Evolutionary conservation across 2,329 filamentous ascomycete species (phyloP).

Genomic region (Cordyceps sp.): DNA sequence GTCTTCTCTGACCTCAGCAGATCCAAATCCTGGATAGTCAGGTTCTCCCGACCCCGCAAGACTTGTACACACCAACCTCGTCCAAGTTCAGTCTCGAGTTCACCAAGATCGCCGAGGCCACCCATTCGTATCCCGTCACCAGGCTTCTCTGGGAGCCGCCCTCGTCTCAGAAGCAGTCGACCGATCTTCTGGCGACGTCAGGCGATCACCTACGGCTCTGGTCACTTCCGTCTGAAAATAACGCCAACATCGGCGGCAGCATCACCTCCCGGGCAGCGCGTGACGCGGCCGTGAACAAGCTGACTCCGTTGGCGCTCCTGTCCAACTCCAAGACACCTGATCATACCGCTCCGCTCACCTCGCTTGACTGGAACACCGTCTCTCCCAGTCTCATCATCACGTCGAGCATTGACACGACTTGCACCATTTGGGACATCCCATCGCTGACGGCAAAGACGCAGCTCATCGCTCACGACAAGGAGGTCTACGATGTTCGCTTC

Average conservation of each 20-base stretch:
- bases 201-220: conserved; percentile 87
- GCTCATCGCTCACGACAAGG: conserved; percentile 95
- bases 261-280: conserved; percentile 43
- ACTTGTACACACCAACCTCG: conserved; percentile 51
- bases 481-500: conserved; percentile 96
- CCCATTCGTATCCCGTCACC: conserved; percentile 94
- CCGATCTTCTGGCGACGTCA: conserved; percentile 85
- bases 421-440: conserved; percentile 98
- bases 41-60: conserved; percentile 50
- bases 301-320: conserved; percentile 80
- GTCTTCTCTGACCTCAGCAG: conserved; percentile 23
- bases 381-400: conserved; percentile 96
- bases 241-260: conserved; percentile 43
- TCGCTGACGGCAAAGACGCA: conserved; percentile 96
- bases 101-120: conserved; percentile 85
- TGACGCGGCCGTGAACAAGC: conserved; percentile 50
- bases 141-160: conserved; percentile 91
- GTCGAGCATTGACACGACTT: conserved; percentile 96
- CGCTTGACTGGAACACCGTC: conserved; percentile 94
- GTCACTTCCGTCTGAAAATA: conserved; percentile 66
- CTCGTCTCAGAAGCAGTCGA: conserved; percentile 86
- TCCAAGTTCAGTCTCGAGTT: conserved; percentile 74
- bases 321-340: conserved; percentile 98
- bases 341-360: conserved; percentile 91
- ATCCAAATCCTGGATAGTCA: conserved; percentile 96